These are phyloP conservation scores for Crithidia acanthocephali DNA, from an alignment of 208 protist genomes.

Conservation along the genomic window DNA sequence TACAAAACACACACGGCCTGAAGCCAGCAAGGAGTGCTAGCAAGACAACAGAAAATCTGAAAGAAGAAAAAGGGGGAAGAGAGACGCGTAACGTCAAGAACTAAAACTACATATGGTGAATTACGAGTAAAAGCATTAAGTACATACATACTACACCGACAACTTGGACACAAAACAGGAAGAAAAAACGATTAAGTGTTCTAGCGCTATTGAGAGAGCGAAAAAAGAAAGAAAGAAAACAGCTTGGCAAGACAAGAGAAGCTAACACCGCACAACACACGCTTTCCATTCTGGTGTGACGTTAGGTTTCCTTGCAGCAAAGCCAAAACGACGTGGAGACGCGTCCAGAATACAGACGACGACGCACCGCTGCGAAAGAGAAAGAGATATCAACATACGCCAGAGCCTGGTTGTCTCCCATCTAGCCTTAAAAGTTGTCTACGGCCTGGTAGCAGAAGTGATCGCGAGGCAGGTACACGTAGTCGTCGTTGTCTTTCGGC, in stretches of 20 bases:
- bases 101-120: not conserved
- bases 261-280: too few species aligned
- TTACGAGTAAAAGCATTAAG: not conserved
- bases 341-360: too few species aligned
- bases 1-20: too few species aligned
- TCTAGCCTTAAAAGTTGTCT: conserved; percentile 48
- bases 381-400: not conserved
- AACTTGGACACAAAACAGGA: not conserved
- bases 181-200: too few species aligned
- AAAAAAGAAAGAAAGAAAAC: conserved; percentile 12
- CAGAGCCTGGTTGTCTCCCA: too few species aligned
- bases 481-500: conserved; percentile 47
- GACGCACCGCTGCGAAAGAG: not conserved
- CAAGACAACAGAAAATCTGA: not conserved
- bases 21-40: not conserved
- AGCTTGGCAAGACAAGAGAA: too few species aligned
- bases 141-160: not conserved
- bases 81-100: not conserved
- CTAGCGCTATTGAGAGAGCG: conserved; percentile 3
- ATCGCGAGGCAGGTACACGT: conserved; percentile 73
- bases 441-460: conserved; percentile 69
- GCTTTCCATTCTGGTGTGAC: too few species aligned
- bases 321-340: not conserved
- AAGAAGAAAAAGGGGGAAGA: not conserved
- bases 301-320: too few species aligned